Conservation (phyloP, 306 rosid species). For the Cucurbita moschata region DNA sequence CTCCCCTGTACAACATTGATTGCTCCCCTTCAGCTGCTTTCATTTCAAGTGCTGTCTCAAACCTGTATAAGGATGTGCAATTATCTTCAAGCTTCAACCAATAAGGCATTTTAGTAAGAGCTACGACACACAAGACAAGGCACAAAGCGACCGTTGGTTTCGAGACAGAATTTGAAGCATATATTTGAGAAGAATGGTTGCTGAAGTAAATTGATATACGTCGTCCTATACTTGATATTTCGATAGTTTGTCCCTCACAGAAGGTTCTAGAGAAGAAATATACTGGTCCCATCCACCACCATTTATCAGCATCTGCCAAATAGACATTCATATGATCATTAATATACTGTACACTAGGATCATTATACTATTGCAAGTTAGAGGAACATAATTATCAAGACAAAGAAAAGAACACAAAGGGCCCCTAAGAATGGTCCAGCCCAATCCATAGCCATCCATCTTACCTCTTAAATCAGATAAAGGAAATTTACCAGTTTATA, state of each 20-base stretch:
- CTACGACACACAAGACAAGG: constrained; percentile 2
- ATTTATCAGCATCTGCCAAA: constrained; percentile 69
- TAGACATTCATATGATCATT: background rate
- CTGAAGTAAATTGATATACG: background rate
- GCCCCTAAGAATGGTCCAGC: background rate
- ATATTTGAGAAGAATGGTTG: background rate
- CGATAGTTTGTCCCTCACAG: constrained; percentile 73
- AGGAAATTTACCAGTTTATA: background rate
- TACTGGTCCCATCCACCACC: constrained; percentile 99
- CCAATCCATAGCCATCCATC: background rate
- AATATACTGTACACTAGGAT: background rate
- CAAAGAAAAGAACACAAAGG: background rate
- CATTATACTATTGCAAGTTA: background rate
- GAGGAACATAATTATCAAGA: background rate
- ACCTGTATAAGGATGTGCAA: constrained; percentile 17
- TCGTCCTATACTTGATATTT: constrained; percentile 59
- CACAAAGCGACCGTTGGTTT: constrained; percentile 28
- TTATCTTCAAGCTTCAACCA: constrained; percentile 33
- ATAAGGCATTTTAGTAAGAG: background rate
- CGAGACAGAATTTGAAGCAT: constrained; percentile 20
- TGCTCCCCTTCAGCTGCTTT: constrained; percentile 15
- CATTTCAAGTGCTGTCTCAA: constrained; percentile 20
- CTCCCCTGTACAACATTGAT: constrained; percentile 52
- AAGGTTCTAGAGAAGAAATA: constrained; percentile 85
- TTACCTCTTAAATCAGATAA: background rate